Evolutionary conservation across 1,284 basidiomycete species (phyloP).

Genomic region (Cutaneotrichosporon curvatum): DNA sequence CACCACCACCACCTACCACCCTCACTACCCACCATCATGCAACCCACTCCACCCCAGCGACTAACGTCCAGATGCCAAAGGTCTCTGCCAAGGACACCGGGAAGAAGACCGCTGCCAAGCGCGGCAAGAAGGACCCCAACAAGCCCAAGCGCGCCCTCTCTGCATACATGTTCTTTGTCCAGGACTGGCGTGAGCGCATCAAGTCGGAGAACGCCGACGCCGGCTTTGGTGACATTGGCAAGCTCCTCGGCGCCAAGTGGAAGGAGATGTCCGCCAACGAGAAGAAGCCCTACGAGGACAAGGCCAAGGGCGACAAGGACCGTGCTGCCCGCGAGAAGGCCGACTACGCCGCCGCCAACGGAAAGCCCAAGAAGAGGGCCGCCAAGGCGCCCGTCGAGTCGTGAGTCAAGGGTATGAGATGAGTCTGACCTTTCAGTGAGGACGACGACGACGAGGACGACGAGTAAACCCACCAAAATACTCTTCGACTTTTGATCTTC

Average conservation of each 20-base stretch:
- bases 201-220: constrained; percentile 93
- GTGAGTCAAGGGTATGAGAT: background rate
- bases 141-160: constrained; percentile 60
- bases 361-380: constrained; percentile 36
- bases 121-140: constrained; percentile 41
- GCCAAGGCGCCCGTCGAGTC: constrained; percentile 17
- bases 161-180: constrained; percentile 98
- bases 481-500: background rate
- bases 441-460: constrained; percentile 6
- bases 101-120: constrained; percentile 53
- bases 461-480: background rate
- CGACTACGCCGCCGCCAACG: constrained; percentile 46
- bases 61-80: constrained; percentile 54
- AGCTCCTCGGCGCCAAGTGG: constrained; percentile 82
- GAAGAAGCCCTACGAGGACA: constrained; percentile 89
- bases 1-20: background rate
- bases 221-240: constrained; percentile 85
- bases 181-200: constrained; percentile 90
- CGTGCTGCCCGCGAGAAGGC: constrained; percentile 58
- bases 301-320: constrained; percentile 77
- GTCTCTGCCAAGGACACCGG: constrained; percentile 57
- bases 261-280: constrained; percentile 75
- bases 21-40: background rate
- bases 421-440: constrained; percentile 1
- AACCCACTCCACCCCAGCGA: too few relatives aligned